Percentiles rank a stretch among this genome's conserved stretches.
phyloP scores from a whole-genome alignment of 2,329 filamentous ascomycete species.

The Colletotrichum sansevieriae region DNA sequence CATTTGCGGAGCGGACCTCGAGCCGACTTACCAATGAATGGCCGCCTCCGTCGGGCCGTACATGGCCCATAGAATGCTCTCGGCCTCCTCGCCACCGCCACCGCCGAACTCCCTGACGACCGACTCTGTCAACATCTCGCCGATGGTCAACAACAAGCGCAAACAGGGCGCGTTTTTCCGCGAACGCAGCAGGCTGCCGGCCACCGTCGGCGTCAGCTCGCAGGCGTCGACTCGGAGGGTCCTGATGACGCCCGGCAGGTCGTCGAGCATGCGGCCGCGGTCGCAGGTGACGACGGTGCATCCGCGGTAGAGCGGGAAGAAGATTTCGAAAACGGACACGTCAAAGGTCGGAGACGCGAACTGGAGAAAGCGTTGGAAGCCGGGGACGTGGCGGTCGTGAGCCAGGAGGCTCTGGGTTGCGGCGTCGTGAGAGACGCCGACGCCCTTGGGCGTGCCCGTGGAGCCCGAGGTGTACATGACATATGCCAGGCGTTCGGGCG shows the following conservation, averaged over 20 bases:
- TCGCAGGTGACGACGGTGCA: conserved; percentile 79
- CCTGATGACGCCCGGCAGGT: conserved; percentile 77
- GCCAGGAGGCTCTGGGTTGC: conserved; percentile 86
- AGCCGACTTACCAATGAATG: conserved; percentile 76
- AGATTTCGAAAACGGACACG: conserved; percentile 94
- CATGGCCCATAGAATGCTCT: conserved; percentile 88
- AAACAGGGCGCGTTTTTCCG: conserved; percentile 76
- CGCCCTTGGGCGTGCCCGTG: conserved; percentile 90
- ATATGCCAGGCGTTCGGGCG: conserved; percentile 74
- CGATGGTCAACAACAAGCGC: conserved; percentile 84
- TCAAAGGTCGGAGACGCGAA: conserved; percentile 95
- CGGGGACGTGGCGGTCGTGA: conserved; percentile 82
- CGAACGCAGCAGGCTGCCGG: conserved; percentile 79
- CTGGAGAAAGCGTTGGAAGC: conserved; percentile 85
- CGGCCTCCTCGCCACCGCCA: conserved; percentile 55
- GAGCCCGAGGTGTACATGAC: conserved; percentile 95
- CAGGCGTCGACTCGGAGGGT: conserved; percentile 81
- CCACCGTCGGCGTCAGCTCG: conserved; percentile 91
- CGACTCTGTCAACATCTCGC: conserved; percentile 87
- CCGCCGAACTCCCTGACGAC: conserved; percentile 89
- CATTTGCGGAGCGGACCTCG: not conserved
- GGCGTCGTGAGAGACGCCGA: conserved; percentile 83
- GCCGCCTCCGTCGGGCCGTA: conserved; percentile 94
- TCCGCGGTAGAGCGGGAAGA: conserved; percentile 84
- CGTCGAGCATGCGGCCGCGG: conserved; percentile 77